phyloP scores from a whole-genome alignment of 78 protist genomes.

The Dictyostelium intermedium region DNA sequence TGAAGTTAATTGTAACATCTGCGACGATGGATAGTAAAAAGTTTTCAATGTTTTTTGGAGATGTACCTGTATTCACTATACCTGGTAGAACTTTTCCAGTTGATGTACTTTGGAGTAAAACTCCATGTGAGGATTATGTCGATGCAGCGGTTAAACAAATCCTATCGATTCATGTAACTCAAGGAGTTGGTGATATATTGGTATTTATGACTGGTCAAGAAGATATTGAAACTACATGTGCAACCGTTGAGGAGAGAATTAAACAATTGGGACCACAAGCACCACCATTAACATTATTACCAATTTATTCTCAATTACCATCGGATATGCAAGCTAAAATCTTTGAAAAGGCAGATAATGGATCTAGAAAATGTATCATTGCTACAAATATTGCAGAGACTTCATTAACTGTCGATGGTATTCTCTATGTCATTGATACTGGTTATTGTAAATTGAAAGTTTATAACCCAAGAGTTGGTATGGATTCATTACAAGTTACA shows the following conservation, averaged over 20 bases:
- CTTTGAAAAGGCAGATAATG: conserved; percentile 89
- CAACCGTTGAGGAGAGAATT: conserved; percentile 82
- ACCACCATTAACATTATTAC: conserved; percentile 90
- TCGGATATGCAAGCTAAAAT: conserved; percentile 96
- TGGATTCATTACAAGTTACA: conserved; percentile 96
- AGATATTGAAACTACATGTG: conserved; percentile 96
- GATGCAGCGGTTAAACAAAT: conserved; percentile 96
- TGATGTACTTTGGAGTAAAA: conserved; percentile 86
- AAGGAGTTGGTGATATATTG: conserved; percentile 97
- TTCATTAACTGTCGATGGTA: conserved; percentile 97
- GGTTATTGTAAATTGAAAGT: conserved; percentile 96
- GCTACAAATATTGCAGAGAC: conserved; percentile 99
- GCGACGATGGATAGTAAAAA: conserved; percentile 99
- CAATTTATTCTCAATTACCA: conserved; percentile 98
- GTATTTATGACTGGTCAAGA: conserved; percentile 99
- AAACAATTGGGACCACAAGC: conserved; percentile 53
- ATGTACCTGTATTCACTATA: conserved; percentile 92
- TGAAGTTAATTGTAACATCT: conserved; percentile 98
- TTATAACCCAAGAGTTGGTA: conserved; percentile 94
- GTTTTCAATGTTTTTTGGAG: conserved; percentile 96
- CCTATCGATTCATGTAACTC: conserved; percentile 82
- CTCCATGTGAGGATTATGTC: conserved; percentile 91
- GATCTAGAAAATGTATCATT: conserved; percentile 94
- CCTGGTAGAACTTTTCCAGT: conserved; percentile 99
- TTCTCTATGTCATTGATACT: conserved; percentile 94